Percentiles rank a stretch among this genome's conserved stretches.
Conservation (phyloP, 257 asterid genomes). For the Rubia yunnanensis region DNA sequence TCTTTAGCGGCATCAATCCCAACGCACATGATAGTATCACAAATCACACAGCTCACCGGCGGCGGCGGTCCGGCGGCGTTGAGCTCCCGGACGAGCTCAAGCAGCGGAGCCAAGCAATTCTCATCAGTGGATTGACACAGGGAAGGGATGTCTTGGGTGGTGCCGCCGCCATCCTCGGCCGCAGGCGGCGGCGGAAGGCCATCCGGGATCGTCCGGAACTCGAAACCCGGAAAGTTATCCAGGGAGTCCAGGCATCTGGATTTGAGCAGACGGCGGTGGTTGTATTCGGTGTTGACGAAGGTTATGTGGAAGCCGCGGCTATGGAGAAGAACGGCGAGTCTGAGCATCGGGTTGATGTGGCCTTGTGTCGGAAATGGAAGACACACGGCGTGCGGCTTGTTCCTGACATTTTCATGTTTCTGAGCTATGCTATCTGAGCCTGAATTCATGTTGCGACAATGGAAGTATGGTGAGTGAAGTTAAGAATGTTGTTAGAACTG, state of each 20-base stretch:
- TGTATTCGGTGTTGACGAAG: constrained; percentile 24
- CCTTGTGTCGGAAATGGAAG: constrained; percentile 24
- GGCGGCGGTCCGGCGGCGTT: constrained; percentile 17
- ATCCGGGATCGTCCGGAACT: constrained; percentile 20
- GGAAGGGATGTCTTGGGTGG: constrained; percentile 25
- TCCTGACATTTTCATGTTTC: neutral
- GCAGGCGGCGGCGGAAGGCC: constrained; percentile 22
- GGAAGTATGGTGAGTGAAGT: neutral
- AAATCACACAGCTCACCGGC: constrained; percentile 44
- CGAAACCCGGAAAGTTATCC: constrained; percentile 15
- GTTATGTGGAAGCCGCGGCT: constrained; percentile 21
- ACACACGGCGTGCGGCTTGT: constrained; percentile 17
- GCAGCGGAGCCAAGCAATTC: constrained; percentile 39
- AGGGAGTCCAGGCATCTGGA: constrained; percentile 16
- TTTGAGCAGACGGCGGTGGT: constrained; percentile 18
- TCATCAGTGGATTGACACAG: constrained; percentile 29
- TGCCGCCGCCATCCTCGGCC: constrained; percentile 10
- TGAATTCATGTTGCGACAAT: neutral
- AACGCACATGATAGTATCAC: constrained; percentile 44
- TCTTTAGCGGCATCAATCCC: constrained; percentile 37
- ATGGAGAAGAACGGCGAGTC: constrained; percentile 19
- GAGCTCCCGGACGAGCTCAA: constrained; percentile 19
- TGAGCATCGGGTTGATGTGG: constrained; percentile 21
- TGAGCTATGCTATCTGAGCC: neutral
- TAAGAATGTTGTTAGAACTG: neutral